Percentiles rank a stretch among this genome's conserved stretches.
phyloP scores from a whole-genome alignment of 805 yeast genomes.

The Cyberlindnera mycetangii region DNA sequence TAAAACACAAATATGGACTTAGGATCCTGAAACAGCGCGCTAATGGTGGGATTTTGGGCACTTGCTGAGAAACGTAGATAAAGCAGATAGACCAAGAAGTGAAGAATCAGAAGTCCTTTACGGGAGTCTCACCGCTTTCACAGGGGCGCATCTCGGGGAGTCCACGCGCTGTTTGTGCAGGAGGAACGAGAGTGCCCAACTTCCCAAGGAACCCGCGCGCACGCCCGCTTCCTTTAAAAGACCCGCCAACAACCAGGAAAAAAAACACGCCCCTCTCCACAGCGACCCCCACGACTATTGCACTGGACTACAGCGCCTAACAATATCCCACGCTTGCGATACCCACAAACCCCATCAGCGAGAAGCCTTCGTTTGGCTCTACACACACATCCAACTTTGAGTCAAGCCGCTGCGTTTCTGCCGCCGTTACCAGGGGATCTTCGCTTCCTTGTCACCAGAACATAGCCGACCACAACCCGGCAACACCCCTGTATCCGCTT shows the following conservation, averaged over 20 bases:
- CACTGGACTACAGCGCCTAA: not conserved
- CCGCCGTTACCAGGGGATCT: not conserved
- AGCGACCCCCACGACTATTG: not conserved
- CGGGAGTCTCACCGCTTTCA: too few species aligned
- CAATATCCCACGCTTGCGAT: not conserved
- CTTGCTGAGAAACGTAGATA: too few species aligned
- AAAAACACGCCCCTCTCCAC: constrained; percentile 1
- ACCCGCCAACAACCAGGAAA: constrained; percentile 1
- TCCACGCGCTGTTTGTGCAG: not conserved
- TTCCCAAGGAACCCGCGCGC: not conserved
- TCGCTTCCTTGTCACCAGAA: too few species aligned
- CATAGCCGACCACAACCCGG: not conserved
- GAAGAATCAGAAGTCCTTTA: too few species aligned
- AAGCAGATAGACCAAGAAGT: too few species aligned
- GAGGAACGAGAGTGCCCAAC: not conserved
- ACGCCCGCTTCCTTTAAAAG: not conserved
- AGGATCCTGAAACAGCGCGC: too few species aligned
- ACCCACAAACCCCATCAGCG: not conserved
- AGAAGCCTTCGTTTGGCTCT: not conserved
- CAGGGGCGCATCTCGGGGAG: not conserved
- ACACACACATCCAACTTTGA: not conserved
- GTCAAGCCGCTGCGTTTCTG: not conserved
- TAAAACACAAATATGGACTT: too few species aligned
- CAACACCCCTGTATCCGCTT: too few species aligned
- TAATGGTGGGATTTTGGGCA: too few species aligned